A percentile compares a stretch with the other conserved stretches of the same genome.
phyloP scores from a whole-genome alignment of 1,284 basidiomycete genomes.

The Papiliotrema fonsecae region DNA sequence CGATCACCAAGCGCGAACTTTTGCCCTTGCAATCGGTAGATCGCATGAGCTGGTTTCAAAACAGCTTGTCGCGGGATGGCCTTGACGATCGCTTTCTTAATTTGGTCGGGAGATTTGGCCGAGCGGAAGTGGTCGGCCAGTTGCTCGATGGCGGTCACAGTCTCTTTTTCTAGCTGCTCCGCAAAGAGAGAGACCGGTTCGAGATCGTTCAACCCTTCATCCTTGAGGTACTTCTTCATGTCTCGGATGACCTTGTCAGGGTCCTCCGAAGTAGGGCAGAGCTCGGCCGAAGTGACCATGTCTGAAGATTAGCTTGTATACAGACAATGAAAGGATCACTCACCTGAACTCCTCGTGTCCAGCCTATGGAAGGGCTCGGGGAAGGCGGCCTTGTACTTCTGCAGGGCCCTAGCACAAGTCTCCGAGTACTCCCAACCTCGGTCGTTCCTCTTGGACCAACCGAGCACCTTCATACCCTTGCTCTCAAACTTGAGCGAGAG shows the following conservation, averaged over 20 bases:
- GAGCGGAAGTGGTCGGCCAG: slow-evolving; percentile 64
- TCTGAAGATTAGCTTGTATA: not conserved
- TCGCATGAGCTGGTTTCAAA: slow-evolving; percentile 85
- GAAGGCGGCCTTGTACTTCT: slow-evolving; percentile 74
- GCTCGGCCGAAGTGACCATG: slow-evolving; percentile 66
- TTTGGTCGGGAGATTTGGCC: slow-evolving; percentile 57
- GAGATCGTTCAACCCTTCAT: slow-evolving; percentile 60
- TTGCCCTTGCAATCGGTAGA: slow-evolving; percentile 86
- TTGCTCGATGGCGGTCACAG: slow-evolving; percentile 70
- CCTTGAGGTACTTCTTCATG: slow-evolving; percentile 79
- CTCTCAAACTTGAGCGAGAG: slow-evolving; percentile 95
- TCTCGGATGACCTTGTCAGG: slow-evolving; percentile 70
- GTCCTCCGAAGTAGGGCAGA: slow-evolving; percentile 61
- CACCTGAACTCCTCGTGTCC: slow-evolving; percentile 65
- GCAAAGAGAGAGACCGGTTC: not conserved
- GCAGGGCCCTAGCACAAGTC: slow-evolving; percentile 73
- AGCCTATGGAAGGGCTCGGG: slow-evolving; percentile 73
- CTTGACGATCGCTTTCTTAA: slow-evolving; percentile 87
- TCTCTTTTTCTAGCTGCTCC: slow-evolving; percentile 53
- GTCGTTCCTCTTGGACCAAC: slow-evolving; percentile 81
- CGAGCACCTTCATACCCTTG: slow-evolving; percentile 91
- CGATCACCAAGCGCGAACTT: slow-evolving; percentile 89
- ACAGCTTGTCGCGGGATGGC: slow-evolving; percentile 91
- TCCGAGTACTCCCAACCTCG: slow-evolving; percentile 92
- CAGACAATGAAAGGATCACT: slow-evolving; percentile 18